phyloP scores from a whole-genome alignment of 2,329 filamentous ascomycete genomes.

The Ilyonectria destructans region DNA sequence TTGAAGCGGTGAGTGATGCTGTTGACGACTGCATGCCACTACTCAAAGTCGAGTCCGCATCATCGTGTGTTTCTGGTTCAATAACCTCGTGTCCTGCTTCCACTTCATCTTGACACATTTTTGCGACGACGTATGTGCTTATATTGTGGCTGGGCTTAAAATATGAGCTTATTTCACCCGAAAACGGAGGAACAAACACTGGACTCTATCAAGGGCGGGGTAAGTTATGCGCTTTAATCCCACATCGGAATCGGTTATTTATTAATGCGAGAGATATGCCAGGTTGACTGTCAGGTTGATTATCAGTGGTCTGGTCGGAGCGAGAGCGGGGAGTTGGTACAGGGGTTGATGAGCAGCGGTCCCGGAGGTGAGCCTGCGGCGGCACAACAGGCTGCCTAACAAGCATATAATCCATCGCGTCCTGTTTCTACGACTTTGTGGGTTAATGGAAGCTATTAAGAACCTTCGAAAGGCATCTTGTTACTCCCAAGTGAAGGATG shows the following conservation, averaged over 20 bases:
- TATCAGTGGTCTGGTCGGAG: neutral
- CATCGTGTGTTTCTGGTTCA: slow-evolving; percentile 11
- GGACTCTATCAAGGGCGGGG: neutral
- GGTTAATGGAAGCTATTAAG: neutral
- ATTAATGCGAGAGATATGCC: neutral
- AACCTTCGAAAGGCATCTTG: neutral
- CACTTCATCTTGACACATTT: slow-evolving; percentile 6
- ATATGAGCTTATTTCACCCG: neutral
- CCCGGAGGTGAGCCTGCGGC: neutral
- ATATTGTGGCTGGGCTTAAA: neutral
- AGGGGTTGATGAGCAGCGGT: neutral
- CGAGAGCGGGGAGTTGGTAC: neutral
- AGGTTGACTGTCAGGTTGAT: neutral
- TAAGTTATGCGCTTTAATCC: neutral
- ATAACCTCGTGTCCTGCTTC: neutral
- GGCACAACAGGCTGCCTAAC: neutral
- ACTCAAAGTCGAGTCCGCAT: slow-evolving; percentile 15
- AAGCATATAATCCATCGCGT: neutral
- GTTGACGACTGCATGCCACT: slow-evolving; percentile 23
- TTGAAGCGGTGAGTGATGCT: slow-evolving; percentile 30
- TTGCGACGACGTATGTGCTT: neutral
- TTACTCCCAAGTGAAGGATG: neutral
- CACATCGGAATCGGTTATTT: neutral
- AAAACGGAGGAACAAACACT: too few species aligned
- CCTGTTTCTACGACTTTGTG: neutral